These are phyloP conservation scores for Geotrichum restrictum DNA, from an alignment of 1,139 yeast species.

Conservation along the genomic window DNA sequence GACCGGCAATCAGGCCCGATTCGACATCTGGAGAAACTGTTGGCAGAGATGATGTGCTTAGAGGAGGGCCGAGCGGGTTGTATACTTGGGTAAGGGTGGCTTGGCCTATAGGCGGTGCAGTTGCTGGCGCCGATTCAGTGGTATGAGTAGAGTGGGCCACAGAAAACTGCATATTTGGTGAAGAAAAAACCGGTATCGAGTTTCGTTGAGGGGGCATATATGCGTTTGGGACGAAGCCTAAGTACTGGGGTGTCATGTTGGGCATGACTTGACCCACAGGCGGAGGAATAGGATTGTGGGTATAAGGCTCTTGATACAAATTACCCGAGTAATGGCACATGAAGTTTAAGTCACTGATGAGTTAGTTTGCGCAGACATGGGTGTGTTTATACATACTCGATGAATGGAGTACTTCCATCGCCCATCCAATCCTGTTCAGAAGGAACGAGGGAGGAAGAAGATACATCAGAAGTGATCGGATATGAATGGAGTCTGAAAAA, in stretches of 20 bases:
- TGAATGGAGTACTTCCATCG: not conserved
- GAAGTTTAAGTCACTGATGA: not conserved
- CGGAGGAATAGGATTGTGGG: not conserved
- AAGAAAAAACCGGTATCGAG: not conserved
- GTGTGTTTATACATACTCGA: slow-evolving; percentile 8
- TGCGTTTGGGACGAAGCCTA: not conserved
- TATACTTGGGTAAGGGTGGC: not conserved
- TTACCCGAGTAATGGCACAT: slow-evolving; percentile 3
- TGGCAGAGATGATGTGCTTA: not conserved
- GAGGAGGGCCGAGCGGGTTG: not conserved
- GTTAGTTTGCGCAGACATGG: not conserved
- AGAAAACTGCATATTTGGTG: not conserved
- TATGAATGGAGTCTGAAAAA: not conserved
- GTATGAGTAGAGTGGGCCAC: not conserved
- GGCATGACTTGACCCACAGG: not conserved
- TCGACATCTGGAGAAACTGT: not conserved
- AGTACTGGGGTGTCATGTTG: not conserved
- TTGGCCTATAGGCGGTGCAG: not conserved
- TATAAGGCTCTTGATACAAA: slow-evolving; percentile 1
- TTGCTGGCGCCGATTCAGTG: not conserved
- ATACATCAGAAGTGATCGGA: too few species aligned
- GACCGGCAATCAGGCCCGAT: not conserved
- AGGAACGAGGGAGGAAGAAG: not conserved
- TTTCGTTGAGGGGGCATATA: not conserved
- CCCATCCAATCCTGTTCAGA: not conserved